Conservation (phyloP, 202 grass and related monocot genomes). For the Dendrocalamus latiflorus region DNA sequence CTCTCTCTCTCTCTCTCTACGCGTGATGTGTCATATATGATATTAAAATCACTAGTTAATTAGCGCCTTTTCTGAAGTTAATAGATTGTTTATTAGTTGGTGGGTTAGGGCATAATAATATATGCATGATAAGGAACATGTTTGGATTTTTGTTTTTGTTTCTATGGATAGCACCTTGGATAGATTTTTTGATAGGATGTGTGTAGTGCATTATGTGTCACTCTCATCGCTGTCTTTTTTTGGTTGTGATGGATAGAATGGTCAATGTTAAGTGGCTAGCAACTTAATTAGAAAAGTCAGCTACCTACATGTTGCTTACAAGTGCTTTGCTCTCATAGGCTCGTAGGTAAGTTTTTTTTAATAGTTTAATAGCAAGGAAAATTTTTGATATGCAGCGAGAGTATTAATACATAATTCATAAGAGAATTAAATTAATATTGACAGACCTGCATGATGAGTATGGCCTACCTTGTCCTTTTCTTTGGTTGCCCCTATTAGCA, state of each 20-base stretch:
- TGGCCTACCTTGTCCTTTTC: neutral
- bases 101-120: neutral
- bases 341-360: too few relatives aligned
- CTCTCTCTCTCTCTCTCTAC: slow-evolving; percentile 2
- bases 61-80: neutral
- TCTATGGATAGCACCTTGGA: neutral
- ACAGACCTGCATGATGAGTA: neutral
- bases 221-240: neutral
- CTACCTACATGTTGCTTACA: neutral
- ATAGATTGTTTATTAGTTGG: neutral
- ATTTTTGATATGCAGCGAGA: neutral
- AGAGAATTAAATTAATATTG: neutral
- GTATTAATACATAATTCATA: neutral
- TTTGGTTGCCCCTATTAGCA: neutral
- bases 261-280: slow-evolving; percentile 14
- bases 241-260: neutral
- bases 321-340: neutral
- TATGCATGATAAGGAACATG: neutral
- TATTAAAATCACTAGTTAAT: neutral
- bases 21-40: slow-evolving; percentile 10
- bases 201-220: neutral
- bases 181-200: neutral
- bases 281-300: neutral
- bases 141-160: slow-evolving; percentile 17
- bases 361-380: neutral